Percentiles rank a stretch among this genome's conserved stretches.
phyloP scores from a whole-genome alignment of 805 yeast species.

The Kluyveromyces nonfermentans region DNA sequence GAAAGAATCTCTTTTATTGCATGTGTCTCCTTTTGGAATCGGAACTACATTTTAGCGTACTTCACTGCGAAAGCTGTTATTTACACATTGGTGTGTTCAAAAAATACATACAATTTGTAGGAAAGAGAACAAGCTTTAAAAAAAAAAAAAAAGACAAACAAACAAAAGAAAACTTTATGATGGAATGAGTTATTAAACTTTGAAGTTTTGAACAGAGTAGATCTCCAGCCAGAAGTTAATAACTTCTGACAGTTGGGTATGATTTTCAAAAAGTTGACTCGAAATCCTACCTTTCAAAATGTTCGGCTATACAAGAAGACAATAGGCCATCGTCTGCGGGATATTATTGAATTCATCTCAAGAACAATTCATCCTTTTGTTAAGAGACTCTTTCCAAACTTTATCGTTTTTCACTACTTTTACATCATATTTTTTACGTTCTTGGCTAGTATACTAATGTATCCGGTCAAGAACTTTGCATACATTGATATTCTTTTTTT shows the following conservation, averaged over 20 bases:
- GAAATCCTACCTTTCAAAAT: constrained; percentile 18
- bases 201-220: neutral
- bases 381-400: constrained; percentile 34
- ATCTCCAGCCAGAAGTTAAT: neutral
- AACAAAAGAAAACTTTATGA: too few species aligned
- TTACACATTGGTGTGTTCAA: too few species aligned
- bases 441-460: constrained; percentile 64
- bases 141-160: too few species aligned
- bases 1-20: neutral
- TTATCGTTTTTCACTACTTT: constrained; percentile 57
- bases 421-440: constrained; percentile 56
- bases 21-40: too few species aligned
- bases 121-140: too few species aligned
- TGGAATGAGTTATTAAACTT: neutral
- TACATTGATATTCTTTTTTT: constrained; percentile 79
- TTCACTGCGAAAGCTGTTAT: too few species aligned
- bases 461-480: constrained; percentile 52
- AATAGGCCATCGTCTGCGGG: constrained; percentile 33
- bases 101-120: too few species aligned
- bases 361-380: constrained; percentile 28
- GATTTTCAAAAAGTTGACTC: constrained; percentile 14
- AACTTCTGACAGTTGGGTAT: neutral
- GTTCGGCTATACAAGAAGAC: constrained; percentile 27
- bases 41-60: too few species aligned
- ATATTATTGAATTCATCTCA: constrained; percentile 28